Conservation (phyloP, 306 rosid genomes). For the Ormosia semicastrata region DNA sequence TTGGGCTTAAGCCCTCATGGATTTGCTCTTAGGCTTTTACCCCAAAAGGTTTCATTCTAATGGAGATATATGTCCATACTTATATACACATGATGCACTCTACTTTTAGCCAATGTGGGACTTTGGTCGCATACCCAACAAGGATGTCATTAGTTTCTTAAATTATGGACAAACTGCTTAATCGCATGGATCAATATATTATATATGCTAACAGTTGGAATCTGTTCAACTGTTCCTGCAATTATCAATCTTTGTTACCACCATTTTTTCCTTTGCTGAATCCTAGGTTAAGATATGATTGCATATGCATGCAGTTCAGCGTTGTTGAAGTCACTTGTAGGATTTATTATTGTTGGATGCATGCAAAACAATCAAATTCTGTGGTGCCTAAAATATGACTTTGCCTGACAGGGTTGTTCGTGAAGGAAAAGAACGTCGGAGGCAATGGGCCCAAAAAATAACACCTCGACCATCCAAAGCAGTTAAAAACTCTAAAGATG, state of each 20-base stretch:
- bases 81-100: too few relatives aligned
- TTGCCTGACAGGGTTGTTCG: slow-evolving; percentile 55
- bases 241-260: background rate
- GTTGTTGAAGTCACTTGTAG: slow-evolving; percentile 8
- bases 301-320: background rate
- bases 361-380: background rate
- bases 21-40: too few relatives aligned
- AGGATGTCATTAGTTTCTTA: background rate
- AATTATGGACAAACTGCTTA: background rate
- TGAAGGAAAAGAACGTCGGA: slow-evolving; percentile 74
- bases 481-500: slow-evolving; percentile 35
- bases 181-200: background rate
- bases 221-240: background rate
- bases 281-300: background rate
- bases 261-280: background rate
- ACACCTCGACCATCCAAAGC: slow-evolving; percentile 57
- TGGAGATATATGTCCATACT: too few relatives aligned
- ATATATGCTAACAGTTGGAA: background rate
- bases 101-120: too few relatives aligned
- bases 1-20: too few relatives aligned
- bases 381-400: background rate
- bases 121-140: too few relatives aligned
- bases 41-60: too few relatives aligned
- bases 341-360: slow-evolving; percentile 1
- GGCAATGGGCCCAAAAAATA: slow-evolving; percentile 65